Evolutionary conservation across 345 rosid genomes (phyloP), one percentile per base, ranked within the genome.

Genomic region (Salix dunnii): DNA sequence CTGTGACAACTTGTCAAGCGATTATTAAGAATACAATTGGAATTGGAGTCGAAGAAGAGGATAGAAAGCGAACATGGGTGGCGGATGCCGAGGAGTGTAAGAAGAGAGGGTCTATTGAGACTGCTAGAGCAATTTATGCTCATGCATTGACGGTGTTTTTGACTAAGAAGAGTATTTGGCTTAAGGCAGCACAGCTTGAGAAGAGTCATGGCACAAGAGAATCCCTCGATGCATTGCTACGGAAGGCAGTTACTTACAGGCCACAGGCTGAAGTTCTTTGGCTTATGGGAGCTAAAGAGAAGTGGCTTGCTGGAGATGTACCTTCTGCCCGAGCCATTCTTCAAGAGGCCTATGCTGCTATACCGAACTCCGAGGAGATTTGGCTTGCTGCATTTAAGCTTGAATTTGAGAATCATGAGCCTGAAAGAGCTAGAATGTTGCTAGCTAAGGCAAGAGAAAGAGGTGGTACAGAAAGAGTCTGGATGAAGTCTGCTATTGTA

Each of bases 231-330:
- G 94, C 94, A 31, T 84, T 92, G 76, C 84, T 94, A 77, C 88
- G 94, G 31, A 91, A 86, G 83, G 97, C 98, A 13, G 97, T 92
- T 70, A 90, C 92, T 7, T 94, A 92, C 70, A 87, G 89, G 68
- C 98, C 98, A 31, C 97, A 94, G 78, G 96, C 97, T 76, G 97
- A 94, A 84, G 97, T 94, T 78, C 85, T 94, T 70, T 92, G 98
- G 98, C 97, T 94, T 64, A 92, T 94, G 98, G 97, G 95, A 73
- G 98, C 98, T 31, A 94, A 92, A 81, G 98, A 94, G 83, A 94
- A 94, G 81, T 92, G 98, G 98, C 97, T 94, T 79, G 94, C 97
- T 43, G 97, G 97, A 74, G 98, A 94, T 85, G 98, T 94, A 67
- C 91, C 92, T 60, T 89, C 95, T 42, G 97, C 97, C 23, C 90